Conservation (phyloP, 805 yeast genomes). For the Pichia ethanolica region DNA sequence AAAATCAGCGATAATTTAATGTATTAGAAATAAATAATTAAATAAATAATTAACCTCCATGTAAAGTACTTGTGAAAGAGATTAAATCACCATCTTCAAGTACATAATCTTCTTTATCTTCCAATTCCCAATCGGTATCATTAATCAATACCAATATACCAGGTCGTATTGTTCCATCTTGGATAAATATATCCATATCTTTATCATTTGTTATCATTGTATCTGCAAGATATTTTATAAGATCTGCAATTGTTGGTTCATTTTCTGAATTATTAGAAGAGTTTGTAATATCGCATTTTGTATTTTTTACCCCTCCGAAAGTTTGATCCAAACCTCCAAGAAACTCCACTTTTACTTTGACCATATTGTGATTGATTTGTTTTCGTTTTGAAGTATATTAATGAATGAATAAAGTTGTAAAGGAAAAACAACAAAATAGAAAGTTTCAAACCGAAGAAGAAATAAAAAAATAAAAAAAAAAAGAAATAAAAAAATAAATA, state of each 20-base stretch:
- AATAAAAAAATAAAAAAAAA: too few relatives aligned
- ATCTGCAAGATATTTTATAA: slow-evolving; percentile 47
- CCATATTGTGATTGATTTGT: slow-evolving; percentile 13
- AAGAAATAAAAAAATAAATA: too few relatives aligned
- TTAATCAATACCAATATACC: slow-evolving; percentile 88
- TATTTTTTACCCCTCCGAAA: slow-evolving; percentile 46
- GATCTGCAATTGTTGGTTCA: slow-evolving; percentile 34
- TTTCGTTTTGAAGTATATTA: too few relatives aligned
- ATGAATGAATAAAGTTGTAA: too few relatives aligned
- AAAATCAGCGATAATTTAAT: too few relatives aligned
- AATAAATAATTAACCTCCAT: slow-evolving; percentile 61
- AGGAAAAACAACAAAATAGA: too few relatives aligned
- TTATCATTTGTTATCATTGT: slow-evolving; percentile 52
- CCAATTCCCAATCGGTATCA: slow-evolving; percentile 95
- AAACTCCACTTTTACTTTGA: slow-evolving; percentile 36
- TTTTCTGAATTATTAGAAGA: slow-evolving; percentile 10
- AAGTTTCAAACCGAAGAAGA: too few relatives aligned
- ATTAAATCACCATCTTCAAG: slow-evolving; percentile 69
- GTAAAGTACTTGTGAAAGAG: slow-evolving; percentile 87
- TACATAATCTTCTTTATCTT: slow-evolving; percentile 79
- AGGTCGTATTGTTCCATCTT: slow-evolving; percentile 78
- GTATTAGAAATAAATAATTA: too few relatives aligned
- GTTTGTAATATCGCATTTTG: slow-evolving; percentile 16
- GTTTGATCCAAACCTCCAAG: slow-evolving; percentile 81
- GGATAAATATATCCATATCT: slow-evolving; percentile 69